Evolutionary conservation across 345 rosid species (phyloP).

Genomic region (Noccaea caerulescens): DNA sequence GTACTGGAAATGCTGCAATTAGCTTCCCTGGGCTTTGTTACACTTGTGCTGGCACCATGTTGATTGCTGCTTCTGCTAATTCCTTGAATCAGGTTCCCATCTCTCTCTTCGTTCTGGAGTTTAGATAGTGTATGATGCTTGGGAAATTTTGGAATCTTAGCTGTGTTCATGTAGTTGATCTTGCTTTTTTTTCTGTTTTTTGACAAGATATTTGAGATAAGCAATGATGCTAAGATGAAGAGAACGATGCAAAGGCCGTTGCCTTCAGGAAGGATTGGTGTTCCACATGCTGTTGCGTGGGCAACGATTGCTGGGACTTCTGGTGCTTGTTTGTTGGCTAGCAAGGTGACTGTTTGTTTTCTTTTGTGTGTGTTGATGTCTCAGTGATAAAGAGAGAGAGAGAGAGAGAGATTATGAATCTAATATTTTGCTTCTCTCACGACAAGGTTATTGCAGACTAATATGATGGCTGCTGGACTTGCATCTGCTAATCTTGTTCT

Average conservation of each 20-base stretch:
- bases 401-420: constrained; percentile 18
- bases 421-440: constrained; percentile 46
- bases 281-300: constrained; percentile 77
- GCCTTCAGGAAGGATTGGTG: constrained; percentile 78
- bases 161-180: constrained; percentile 7
- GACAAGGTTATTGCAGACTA: constrained; percentile 91
- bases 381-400: neutral
- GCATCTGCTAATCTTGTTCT: constrained; percentile 81
- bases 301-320: constrained; percentile 74
- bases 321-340: constrained; percentile 79
- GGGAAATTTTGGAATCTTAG: neutral
- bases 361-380: constrained; percentile 8
- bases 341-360: constrained; percentile 59
- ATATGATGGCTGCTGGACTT: constrained; percentile 87
- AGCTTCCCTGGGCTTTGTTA: constrained; percentile 81
- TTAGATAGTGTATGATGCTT: constrained; percentile 4
- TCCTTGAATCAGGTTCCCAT: constrained; percentile 82
- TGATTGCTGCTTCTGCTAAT: constrained; percentile 97
- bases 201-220: constrained; percentile 74
- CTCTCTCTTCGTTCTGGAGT: neutral
- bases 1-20: constrained; percentile 64
- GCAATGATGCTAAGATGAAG: constrained; percentile 92
- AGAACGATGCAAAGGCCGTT: constrained; percentile 83
- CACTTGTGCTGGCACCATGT: constrained; percentile 96
- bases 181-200: neutral